Percentiles rank a stretch among this genome's conserved stretches.
Evolutionary conservation across 2,329 filamentous ascomycete genomes (phyloP).

Genomic region (Atkinsonella hypoxylon): DNA sequence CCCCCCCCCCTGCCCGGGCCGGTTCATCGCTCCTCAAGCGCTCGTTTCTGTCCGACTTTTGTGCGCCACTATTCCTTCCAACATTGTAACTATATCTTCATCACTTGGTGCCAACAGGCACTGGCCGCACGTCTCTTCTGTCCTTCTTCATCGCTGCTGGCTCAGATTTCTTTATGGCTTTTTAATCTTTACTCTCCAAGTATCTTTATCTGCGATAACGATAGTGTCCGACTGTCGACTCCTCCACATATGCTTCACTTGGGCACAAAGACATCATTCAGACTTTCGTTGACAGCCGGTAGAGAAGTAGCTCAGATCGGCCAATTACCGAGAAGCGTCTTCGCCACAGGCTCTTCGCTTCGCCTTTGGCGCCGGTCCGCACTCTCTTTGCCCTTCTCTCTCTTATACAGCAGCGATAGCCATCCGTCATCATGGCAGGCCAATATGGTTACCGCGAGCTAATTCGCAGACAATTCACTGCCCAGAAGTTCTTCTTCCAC

Average conservation of each 20-base stretch:
- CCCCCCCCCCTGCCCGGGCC: not conserved
- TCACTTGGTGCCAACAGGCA: conserved; percentile 6
- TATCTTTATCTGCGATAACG: conserved; percentile 1
- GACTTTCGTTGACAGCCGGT: not conserved
- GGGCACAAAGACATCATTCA: no score
- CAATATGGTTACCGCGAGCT: conserved; percentile 31
- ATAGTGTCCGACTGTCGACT: not conserved
- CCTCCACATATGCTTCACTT: not conserved
- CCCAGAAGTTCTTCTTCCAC: conserved; percentile 66
- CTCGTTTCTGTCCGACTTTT: not conserved
- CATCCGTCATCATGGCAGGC: conserved; percentile 17
- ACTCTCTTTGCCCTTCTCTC: conserved; percentile 16
- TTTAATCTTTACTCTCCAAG: no score
- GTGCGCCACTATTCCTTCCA: conserved; percentile 4
- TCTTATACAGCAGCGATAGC: not conserved
- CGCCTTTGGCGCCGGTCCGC: conserved; percentile 44
- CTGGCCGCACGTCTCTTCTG: conserved; percentile 7
- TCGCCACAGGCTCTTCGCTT: not conserved
- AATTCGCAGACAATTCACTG: conserved; percentile 53
- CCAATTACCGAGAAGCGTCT: not conserved
- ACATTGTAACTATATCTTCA: conserved; percentile 11
- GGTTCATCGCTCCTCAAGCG: not conserved
- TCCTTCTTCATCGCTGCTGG: conserved; percentile 36
- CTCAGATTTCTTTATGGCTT: conserved; percentile 32
- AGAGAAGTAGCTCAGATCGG: not conserved